Base-by-base conservation (phyloP, 371 early-diverging fungal genomes). In the Mucor sp. region DNA sequence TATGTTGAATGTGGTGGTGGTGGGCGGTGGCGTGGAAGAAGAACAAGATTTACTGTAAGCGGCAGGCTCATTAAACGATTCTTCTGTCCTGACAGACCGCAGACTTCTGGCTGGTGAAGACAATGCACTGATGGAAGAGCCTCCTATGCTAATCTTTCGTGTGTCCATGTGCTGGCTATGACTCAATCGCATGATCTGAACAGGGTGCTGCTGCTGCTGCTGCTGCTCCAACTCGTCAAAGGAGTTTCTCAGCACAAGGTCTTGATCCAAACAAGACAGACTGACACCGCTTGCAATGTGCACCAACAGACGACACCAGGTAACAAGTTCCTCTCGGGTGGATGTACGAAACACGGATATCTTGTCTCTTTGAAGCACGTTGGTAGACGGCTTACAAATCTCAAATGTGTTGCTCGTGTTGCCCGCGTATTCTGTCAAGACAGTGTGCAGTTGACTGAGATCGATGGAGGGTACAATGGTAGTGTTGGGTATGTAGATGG, bases 401-500 rank as follows among this genome's bases (percentile, higher is more conserved):
- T 73, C 74, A 64, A 73, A 73, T 6, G 67, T 69, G 32, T 66
- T 53, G 8, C 50, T 44, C 0, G 27, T 30, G 23, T 55, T 57
- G 11, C 39, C 43, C 0, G 33, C n/a, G n/a, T 57, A 43, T 32
- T 69, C 62, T 21, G 32, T 23, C 5, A 39, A 35, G 6, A 60
- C 39, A 4, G 33, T 23, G 1, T 68, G 33, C 6, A 62, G 15
- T 23, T 63, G 32, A 57, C 57, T 67, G 9, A 74, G 62, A 63
- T 74, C 76, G 28, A 69, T 66, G 6, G 73, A 74, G 1, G 75
- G 73, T 6, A 71, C 33, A 55, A 78, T 64, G 0, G 67, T 71
- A 0, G 69, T 65, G 5, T 63, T 67, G 8, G 82, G 78, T 43
- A 82, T 75, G 64, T 75, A 80, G 23, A 78, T 68, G 0, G 78